Percentiles rank a stretch among this genome's conserved stretches.
phyloP scores from a whole-genome alignment of 768 basidiomycete genomes.

The Leccinum arenicola region DNA sequence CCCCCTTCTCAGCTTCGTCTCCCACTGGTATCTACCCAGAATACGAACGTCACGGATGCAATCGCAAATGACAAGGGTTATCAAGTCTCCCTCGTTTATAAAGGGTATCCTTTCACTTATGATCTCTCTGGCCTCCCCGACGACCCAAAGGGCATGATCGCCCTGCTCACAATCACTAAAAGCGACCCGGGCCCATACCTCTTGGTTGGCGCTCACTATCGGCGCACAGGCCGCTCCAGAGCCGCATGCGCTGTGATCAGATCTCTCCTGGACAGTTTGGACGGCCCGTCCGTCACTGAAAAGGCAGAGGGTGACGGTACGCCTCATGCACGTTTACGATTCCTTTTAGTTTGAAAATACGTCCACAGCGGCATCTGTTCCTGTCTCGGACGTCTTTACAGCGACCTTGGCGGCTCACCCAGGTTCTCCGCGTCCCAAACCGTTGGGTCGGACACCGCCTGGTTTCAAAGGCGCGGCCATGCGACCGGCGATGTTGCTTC shows the following conservation, averaged over 20 bases:
- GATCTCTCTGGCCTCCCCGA: slow-evolving; percentile 29
- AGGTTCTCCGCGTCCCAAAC: slow-evolving; percentile 8
- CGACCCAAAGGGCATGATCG: slow-evolving; percentile 28
- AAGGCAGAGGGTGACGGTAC: slow-evolving; percentile 27
- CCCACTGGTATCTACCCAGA: slow-evolving; percentile 13
- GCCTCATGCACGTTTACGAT: slow-evolving; percentile 11
- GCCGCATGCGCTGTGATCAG: slow-evolving; percentile 29
- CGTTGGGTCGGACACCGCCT: slow-evolving; percentile 6
- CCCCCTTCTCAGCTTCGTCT: slow-evolving; percentile 9
- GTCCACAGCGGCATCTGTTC: slow-evolving; percentile 9
- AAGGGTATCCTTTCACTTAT: slow-evolving; percentile 28
- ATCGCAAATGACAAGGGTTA: slow-evolving; percentile 6
- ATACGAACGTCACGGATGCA: not conserved
- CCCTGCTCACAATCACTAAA: slow-evolving; percentile 25
- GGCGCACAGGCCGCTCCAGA: slow-evolving; percentile 31
- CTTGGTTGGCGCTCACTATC: slow-evolving; percentile 31
- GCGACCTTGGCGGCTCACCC: slow-evolving; percentile 6
- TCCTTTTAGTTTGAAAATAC: slow-evolving; percentile 16
- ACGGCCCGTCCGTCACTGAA: slow-evolving; percentile 7
- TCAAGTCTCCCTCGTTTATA: slow-evolving; percentile 26
- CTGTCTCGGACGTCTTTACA: slow-evolving; percentile 9
- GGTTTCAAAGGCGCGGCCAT: slow-evolving; percentile 16
- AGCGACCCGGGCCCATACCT: slow-evolving; percentile 33
- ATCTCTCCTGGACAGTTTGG: slow-evolving; percentile 21
- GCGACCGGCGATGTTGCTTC: slow-evolving; percentile 29